Conservation (phyloP, 2,329 filamentous ascomycete species). For the Fusarium mangiferae region DNA sequence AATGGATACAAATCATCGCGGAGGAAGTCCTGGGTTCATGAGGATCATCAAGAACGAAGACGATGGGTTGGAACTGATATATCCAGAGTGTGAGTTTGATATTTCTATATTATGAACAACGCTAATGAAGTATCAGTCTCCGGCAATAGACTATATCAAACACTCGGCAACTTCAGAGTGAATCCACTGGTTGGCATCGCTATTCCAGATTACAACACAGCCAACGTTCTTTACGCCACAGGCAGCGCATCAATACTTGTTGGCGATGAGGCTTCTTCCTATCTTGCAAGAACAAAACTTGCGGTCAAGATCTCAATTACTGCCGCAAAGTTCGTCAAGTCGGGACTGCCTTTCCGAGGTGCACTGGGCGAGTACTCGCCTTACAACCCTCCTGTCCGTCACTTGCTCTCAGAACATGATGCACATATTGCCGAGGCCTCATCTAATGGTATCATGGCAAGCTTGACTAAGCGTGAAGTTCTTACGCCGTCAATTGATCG, state of each 20-base stretch:
- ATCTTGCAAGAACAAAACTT: slow-evolving; percentile 77
- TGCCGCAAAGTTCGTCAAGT: slow-evolving; percentile 69
- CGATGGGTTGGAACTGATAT: slow-evolving; percentile 65
- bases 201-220: slow-evolving; percentile 79
- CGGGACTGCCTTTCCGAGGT: slow-evolving; percentile 76
- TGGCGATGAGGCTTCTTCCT: slow-evolving; percentile 67
- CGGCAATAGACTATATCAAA: slow-evolving; percentile 86
- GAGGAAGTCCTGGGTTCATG: slow-evolving; percentile 79
- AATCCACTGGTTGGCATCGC: slow-evolving; percentile 76
- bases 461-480: slow-evolving; percentile 65
- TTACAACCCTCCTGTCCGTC: slow-evolving; percentile 81
- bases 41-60: slow-evolving; percentile 70
- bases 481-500: slow-evolving; percentile 75
- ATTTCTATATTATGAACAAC: neutral
- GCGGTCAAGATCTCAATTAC: slow-evolving; percentile 74
- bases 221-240: slow-evolving; percentile 79
- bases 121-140: slow-evolving; percentile 59
- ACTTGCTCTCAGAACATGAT: slow-evolving; percentile 67
- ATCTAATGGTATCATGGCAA: slow-evolving; percentile 55
- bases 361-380: slow-evolving; percentile 69
- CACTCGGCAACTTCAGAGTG: slow-evolving; percentile 77
- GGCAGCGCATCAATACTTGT: slow-evolving; percentile 74
- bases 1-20: slow-evolving; percentile 89
- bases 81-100: slow-evolving; percentile 72
- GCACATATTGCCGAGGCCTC: slow-evolving; percentile 20